Evolutionary conservation across 2,329 filamentous ascomycete species (phyloP), one percentile per base, ranked within the genome.

Genomic region (Talaromyces rugulosus): DNA sequence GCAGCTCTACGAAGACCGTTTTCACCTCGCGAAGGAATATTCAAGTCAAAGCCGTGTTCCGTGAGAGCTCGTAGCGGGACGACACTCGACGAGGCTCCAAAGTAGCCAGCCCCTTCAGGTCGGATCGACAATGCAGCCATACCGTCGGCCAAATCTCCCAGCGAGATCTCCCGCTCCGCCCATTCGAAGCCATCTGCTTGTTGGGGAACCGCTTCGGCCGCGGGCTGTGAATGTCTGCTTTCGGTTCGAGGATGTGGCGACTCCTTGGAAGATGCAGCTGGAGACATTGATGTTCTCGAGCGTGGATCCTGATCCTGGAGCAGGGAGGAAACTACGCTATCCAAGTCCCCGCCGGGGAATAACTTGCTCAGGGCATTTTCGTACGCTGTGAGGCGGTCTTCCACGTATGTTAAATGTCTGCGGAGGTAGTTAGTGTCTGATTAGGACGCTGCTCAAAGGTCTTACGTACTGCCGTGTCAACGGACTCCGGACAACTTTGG

Each of bases 121-220:
- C 71, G 74, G 31, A 77, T 77, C 3, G 74, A 76, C 52, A 76
- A 63, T 16, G 74, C 74, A n/a, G 74, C 75, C 75, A 77, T 77
- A 18, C 75, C 75, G 64, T 77, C 75, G 3, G 74, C 74, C 58
- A 77, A 60, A 63, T 76, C 74, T 16, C 74, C 73, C 11, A 75
- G 69, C 1, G 74, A 72, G 11, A 77, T 71, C 59, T 75, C 73
- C 57, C 75, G 76, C 60, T 77, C 76, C 1, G 76, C 71, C 66
- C 87, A 82, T 66, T 86, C 81, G 66, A 83, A 87, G 51, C 80
- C 81, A 42, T 83, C 75, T 9, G 74, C 74, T 64, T 76, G 74
- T 58, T 75, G 73, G 7, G 74, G 74, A 33, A 76, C 64, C 53
- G 74, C 71, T 83, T 86, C 67, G 72, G 79, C 72, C 9, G 75